These are phyloP conservation scores for Jatropha multifida DNA, from an alignment of 441 rosid genomes.

Conservation along the genomic window DNA sequence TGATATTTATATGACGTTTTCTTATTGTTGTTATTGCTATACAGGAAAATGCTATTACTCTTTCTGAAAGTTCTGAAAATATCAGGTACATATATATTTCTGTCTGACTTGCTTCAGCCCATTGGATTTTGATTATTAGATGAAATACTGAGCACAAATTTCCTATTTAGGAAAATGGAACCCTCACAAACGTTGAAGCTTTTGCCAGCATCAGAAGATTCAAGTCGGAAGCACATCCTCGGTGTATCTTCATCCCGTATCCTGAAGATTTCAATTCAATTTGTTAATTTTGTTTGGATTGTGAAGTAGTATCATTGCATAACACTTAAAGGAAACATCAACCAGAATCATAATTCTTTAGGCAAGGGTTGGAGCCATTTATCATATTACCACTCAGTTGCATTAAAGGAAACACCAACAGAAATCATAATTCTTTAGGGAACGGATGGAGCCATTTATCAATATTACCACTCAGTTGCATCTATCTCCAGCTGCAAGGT, in stretches of 20 bases:
- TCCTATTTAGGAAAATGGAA: slow-evolving; percentile 60
- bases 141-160: slow-evolving; percentile 26
- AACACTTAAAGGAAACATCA: no score
- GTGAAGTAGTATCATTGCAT: neutral
- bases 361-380: neutral
- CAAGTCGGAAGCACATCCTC: slow-evolving; percentile 64
- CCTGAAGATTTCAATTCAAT: slow-evolving; percentile 37
- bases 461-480: slow-evolving; percentile 5
- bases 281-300: slow-evolving; percentile 16
- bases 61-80: slow-evolving; percentile 54
- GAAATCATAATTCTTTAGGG: neutral
- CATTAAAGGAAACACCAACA: no score
- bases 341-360: neutral
- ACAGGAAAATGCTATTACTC: slow-evolving; percentile 63
- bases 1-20: slow-evolving; percentile 7
- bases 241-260: slow-evolving; percentile 77
- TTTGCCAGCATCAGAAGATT: slow-evolving; percentile 79
- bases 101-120: slow-evolving; percentile 18
- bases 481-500: slow-evolving; percentile 10
- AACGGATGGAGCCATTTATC: slow-evolving; percentile 9
- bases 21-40: slow-evolving; percentile 28
- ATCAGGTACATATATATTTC: slow-evolving; percentile 42
- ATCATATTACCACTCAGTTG: no score
- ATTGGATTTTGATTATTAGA: slow-evolving; percentile 16
- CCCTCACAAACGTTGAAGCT: slow-evolving; percentile 66